Base-by-base conservation (phyloP, 2,329 filamentous ascomycete species). In the Juglanconis sp. region DNA sequence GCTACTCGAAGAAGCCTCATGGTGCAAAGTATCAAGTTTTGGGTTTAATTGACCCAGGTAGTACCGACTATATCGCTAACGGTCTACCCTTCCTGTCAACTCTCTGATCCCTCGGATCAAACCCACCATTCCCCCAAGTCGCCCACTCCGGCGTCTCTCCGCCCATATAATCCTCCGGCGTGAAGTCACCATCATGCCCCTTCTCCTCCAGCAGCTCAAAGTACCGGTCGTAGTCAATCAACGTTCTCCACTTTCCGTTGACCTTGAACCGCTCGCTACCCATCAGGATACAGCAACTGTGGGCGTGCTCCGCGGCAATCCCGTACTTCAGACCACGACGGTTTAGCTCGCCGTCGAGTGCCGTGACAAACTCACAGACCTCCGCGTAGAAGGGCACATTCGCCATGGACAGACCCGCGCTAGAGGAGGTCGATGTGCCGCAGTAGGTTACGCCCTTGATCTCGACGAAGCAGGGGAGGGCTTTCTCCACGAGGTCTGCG, bases 371-470 rank as follows among this genome's bases (percentile, higher is more conserved):
- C 2, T 87, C 86, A 40, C 85, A 85, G 3, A 97, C 90, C 75
- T 97, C 94, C 72, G 90, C 88, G 76, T 97, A 98, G 71, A 96
- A 98, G 0, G 94, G 94, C 9, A 98, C 95, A 70, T 98, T 98
- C 69, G 91, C 86, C 94, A 98, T 98, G n/a, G 87, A 95, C 51
- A 98, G 80, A 0, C 94, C 94, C 0, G 92, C 93, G 56, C 88
- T 89, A 4, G 90, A 88, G 8, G 90, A 90, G 1, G 92, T 92
- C 7, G 88, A 88, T 0, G 94, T 98, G 46, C 95, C 95, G 74
- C 95, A 98, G 77, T 95, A 98, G 0, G 94, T 98, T 42, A 98
- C 94, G 57, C 94, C 94, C 78, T 98, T 98, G 73, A 98, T 84
- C 78, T 98, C 94, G 53, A 98, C 87, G 71, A 98, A 96, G 73